Base-by-base conservation (phyloP, 2,329 filamentous ascomycete genomes). In the Aspergillus brunneoviolaceus region DNA sequence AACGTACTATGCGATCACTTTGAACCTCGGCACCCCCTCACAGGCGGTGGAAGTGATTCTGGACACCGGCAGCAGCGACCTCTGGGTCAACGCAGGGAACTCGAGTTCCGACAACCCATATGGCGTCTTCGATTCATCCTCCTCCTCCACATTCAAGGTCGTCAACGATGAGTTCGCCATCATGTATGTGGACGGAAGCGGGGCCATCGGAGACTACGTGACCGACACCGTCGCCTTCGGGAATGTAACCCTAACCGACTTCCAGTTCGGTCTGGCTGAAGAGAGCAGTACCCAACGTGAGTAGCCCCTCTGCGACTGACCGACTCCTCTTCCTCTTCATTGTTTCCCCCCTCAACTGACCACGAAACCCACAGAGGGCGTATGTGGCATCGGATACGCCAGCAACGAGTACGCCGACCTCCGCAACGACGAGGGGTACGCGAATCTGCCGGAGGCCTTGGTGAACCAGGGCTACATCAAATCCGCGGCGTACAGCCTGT, bases 371-470 rank as follows among this genome's bases (percentile, higher is more conserved):
- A 1, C 14, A 65, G 63, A 65, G 54, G 61, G 90, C 35, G 91
- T 96, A 51, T 75, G 96, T 12, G 92, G 92, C 27, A 87, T 96
- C 61, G 92, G 92, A 5, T 96, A 96, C 72, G 73, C 82, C 0
- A 73, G 81, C 67, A 92, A 93, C 72, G 91, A 96, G 75, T 89
- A 57, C 80, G 81, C 55, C 57, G 82, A 81, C 5, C 60, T 65
- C 14, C 57, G 81, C 4, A 29, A 19, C 50, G 19, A 42, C 14
- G 52, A 31, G 19, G 19, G 16, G 16, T 65, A 65, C 74, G 73
- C 83, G 39, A 92, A 91, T 72, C 77, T 92, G 5, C 89, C 89
- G 0, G 80, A 84, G 39, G 83, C 84, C 60, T 77, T 92, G 75
- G 83, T 82, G 0, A 73, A 83, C 19, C 79, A 84, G 7, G 85